Percentiles rank a stretch among this genome's conserved stretches.
Conservation (phyloP, 179 eudicot genomes). For the Sideroxylon spinosum region DNA sequence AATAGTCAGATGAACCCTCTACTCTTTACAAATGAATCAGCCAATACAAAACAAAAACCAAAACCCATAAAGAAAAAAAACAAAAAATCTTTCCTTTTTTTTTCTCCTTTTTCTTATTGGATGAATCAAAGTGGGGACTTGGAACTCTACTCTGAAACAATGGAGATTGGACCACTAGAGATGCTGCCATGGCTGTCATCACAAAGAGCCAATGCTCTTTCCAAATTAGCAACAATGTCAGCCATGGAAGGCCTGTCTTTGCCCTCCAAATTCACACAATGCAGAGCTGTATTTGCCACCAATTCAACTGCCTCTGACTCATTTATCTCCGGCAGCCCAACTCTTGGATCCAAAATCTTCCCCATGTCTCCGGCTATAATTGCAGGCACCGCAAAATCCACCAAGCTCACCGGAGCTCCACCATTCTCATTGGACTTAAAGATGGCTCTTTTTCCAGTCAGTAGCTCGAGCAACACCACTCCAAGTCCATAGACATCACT, state of each 20-base stretch:
- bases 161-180: constrained; percentile 59
- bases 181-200: constrained; percentile 81
- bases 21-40: constrained; percentile 15
- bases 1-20: constrained; percentile 12
- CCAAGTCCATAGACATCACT: constrained; percentile 92
- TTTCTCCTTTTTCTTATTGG: background rate
- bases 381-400: constrained; percentile 68
- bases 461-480: constrained; percentile 73
- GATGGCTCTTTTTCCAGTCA: constrained; percentile 78
- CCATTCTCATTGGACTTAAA: constrained; percentile 46
- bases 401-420: constrained; percentile 57
- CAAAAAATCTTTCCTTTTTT: background rate
- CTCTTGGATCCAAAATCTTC: constrained; percentile 59
- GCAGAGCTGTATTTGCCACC: constrained; percentile 74
- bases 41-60: background rate
- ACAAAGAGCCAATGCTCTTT: constrained; percentile 57
- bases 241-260: constrained; percentile 78
- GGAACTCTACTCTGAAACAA: constrained; percentile 53
- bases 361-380: constrained; percentile 60
- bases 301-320: constrained; percentile 85
- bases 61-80: constrained; percentile 9
- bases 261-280: constrained; percentile 84
- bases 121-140: no score
- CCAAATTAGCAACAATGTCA: constrained; percentile 81
- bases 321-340: constrained; percentile 50